These are phyloP conservation scores for Neurospora pannonica DNA, from an alignment of 495 filamentous ascomycete genomes.

Conservation along the genomic window DNA sequence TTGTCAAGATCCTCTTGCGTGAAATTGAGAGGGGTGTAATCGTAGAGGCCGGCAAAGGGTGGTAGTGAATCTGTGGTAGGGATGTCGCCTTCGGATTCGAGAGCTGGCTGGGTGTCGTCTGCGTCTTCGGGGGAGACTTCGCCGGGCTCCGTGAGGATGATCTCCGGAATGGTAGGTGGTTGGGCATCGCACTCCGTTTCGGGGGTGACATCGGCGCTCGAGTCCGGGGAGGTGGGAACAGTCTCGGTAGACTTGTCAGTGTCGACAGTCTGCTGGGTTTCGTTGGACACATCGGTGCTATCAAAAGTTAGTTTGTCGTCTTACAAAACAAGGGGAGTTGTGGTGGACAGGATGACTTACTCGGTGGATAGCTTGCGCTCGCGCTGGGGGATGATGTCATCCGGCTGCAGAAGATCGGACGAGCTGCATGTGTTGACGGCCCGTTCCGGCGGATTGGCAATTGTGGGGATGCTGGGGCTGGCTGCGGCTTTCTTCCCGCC, in stretches of 20 bases:
- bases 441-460: not conserved
- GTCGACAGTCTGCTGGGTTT: not conserved
- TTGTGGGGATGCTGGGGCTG: not conserved
- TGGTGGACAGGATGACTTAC: not conserved
- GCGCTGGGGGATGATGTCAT: not conserved
- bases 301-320: not conserved
- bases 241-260: not conserved
- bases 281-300: not conserved
- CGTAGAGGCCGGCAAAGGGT: not conserved
- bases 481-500: not conserved
- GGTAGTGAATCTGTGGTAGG: not conserved
- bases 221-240: not conserved
- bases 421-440: not conserved
- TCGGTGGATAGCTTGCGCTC: not conserved
- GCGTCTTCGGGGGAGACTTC: not conserved
- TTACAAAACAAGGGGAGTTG: not conserved
- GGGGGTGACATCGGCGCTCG: not conserved
- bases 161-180: not conserved
- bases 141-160: not conserved
- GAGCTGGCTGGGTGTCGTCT: not conserved
- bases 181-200: not conserved
- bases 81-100: not conserved
- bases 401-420: not conserved
- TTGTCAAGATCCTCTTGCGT: accelerated
- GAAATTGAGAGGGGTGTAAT: not conserved